A percentile compares a stretch with the other conserved stretches of the same genome.
phyloP scores from a whole-genome alignment of 345 rosid species.

The Melaleuca alternifolia region DNA sequence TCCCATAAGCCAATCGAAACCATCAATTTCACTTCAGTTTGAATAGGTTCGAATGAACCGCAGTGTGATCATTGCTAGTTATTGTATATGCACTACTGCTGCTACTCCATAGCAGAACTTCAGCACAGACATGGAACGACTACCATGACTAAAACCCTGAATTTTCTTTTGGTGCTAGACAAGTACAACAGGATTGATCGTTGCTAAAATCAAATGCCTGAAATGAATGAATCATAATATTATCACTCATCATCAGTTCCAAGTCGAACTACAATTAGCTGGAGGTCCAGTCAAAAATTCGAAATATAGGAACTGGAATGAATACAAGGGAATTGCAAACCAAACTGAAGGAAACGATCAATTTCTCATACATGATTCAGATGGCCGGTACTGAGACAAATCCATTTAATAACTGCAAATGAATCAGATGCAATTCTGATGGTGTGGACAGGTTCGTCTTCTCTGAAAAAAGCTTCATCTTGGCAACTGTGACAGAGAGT shows the following conservation, averaged over 20 bases:
- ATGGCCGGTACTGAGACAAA: neutral
- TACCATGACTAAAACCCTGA: neutral
- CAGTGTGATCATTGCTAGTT: neutral
- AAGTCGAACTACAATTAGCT: neutral
- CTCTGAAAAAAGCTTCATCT: neutral
- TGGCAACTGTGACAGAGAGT: neutral
- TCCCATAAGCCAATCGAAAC: neutral
- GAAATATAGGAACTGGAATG: neutral
- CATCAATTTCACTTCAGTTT: neutral
- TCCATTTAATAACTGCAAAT: neutral
- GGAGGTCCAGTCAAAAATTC: neutral
- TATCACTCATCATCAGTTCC: neutral
- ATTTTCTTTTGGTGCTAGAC: neutral
- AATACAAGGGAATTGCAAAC: neutral
- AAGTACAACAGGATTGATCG: neutral
- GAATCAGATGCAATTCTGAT: neutral
- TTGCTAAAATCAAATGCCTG: neutral
- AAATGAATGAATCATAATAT: neutral
- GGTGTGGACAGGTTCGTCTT: neutral
- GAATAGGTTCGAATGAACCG: neutral
- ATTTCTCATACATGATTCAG: neutral
- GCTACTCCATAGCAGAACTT: neutral
- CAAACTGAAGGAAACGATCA: neutral
- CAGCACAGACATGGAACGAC: neutral
- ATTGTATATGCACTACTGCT: neutral